Conservation (phyloP, 306 rosid genomes). For the Sophora flavescens region DNA sequence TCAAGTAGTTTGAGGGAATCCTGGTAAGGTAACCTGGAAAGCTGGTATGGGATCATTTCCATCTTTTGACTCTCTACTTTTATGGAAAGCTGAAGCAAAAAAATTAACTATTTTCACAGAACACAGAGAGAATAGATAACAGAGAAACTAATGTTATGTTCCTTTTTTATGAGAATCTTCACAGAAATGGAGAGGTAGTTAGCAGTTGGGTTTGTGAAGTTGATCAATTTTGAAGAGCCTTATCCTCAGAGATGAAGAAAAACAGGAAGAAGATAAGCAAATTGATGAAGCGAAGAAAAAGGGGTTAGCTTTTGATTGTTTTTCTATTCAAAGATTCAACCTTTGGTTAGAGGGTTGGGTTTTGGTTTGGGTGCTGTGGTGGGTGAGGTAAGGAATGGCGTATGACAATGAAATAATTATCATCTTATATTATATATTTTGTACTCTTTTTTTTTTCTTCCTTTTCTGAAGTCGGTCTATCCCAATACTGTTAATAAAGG, state of each 20-base stretch:
- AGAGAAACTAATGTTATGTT: conserved; percentile 8
- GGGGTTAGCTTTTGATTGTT: not conserved
- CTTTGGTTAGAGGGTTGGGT: conserved; percentile 40
- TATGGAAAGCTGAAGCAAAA: conserved; percentile 29
- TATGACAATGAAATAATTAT: not conserved
- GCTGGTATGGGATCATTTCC: conserved; percentile 77
- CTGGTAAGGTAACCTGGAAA: conserved; percentile 73
- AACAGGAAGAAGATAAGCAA: not conserved
- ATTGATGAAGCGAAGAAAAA: conserved; percentile 32
- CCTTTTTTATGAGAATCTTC: not conserved
- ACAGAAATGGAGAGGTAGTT: not conserved
- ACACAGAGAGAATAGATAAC: not conserved
- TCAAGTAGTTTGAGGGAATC: conserved; percentile 81
- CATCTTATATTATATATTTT: no score
- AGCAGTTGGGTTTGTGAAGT: conserved; percentile 1
- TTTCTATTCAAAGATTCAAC: conserved; percentile 22
- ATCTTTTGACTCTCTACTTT: conserved; percentile 43
- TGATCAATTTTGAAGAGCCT: conserved; percentile 29
- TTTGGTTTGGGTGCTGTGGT: conserved; percentile 42
- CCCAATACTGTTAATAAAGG: no score
- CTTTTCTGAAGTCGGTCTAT: no score
- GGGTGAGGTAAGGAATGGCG: conserved; percentile 56
- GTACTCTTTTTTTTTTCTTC: no score
- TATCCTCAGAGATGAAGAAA: conserved; percentile 34
- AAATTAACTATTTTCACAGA: conserved; percentile 22